Conservation (phyloP, 2,329 filamentous ascomycete species). For the Exophiala sp. region DNA sequence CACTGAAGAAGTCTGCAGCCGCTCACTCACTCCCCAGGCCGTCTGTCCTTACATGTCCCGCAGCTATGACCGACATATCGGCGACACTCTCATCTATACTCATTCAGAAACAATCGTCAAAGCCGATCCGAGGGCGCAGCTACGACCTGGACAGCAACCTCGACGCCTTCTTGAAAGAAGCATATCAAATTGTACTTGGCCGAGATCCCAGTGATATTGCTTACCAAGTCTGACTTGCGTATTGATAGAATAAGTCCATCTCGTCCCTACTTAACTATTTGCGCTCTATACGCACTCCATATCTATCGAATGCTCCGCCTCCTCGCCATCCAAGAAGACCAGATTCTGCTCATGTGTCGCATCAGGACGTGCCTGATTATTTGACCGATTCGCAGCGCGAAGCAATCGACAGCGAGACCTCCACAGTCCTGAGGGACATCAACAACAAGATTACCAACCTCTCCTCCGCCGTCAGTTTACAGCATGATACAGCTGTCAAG, state of each 20-base stretch:
- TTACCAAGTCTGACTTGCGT: slow-evolving; percentile 28
- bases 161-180: slow-evolving; percentile 88
- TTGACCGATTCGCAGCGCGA: slow-evolving; percentile 79
- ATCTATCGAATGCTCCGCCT: slow-evolving; percentile 68
- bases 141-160: slow-evolving; percentile 40
- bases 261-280: slow-evolving; percentile 73
- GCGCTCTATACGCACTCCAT: slow-evolving; percentile 75
- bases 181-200: slow-evolving; percentile 75
- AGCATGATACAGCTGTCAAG: slow-evolving; percentile 66
- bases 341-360: slow-evolving; percentile 26
- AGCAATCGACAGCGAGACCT: slow-evolving; percentile 79
- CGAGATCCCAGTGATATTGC: background rate
- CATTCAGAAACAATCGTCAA: slow-evolving; percentile 22
- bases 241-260: slow-evolving; percentile 71
- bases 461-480: slow-evolving; percentile 72
- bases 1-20: too few species aligned
- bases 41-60: background rate
- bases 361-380: slow-evolving; percentile 40
- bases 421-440: slow-evolving; percentile 76
- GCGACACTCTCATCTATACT: slow-evolving; percentile 21
- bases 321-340: slow-evolving; percentile 35
- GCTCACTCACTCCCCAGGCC: background rate
- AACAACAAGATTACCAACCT: slow-evolving; percentile 74
- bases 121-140: slow-evolving; percentile 3
- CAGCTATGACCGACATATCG: slow-evolving; percentile 20